Percentiles rank a stretch among this genome's conserved stretches.
Evolutionary conservation across 768 basidiomycete species (phyloP).

Genomic region (Pholiota molesta): DNA sequence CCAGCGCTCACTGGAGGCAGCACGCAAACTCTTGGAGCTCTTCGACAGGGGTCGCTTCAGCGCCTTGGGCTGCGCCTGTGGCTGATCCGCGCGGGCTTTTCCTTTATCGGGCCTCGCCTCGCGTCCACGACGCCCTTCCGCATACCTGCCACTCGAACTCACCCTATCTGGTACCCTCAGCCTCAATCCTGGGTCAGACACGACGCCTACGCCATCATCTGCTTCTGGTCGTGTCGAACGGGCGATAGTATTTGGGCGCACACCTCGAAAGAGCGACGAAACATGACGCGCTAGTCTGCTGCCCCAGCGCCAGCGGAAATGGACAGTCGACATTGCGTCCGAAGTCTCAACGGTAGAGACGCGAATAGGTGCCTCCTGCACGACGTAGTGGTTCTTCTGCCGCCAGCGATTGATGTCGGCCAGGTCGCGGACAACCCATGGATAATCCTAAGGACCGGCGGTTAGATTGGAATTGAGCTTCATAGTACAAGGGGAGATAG

Average conservation of each 20-base stretch:
- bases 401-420: constrained; percentile 8
- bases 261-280: not conserved
- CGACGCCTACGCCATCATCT: constrained; percentile 3
- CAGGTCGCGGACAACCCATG: constrained; percentile 7
- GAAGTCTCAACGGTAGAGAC: constrained; percentile 80
- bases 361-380: constrained; percentile 32
- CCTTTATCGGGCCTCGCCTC: constrained; percentile 27
- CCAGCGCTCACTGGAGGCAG: constrained; percentile 37
- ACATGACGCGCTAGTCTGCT: constrained; percentile 32
- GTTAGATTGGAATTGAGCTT: not conserved
- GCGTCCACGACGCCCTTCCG: not conserved
- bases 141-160: not conserved
- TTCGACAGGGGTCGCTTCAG: constrained; percentile 18
- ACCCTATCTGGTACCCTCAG: not conserved
- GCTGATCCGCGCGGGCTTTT: constrained; percentile 13
- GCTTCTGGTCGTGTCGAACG: not conserved
- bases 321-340: constrained; percentile 69
- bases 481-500: not conserved
- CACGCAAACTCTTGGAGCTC: constrained; percentile 23
- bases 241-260: not conserved
- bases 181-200: constrained; percentile 12
- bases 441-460: not conserved
- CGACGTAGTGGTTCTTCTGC: not conserved
- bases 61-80: constrained; percentile 13
- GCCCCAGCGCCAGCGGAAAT: constrained; percentile 65